Evolutionary conservation across 495 filamentous ascomycete genomes (phyloP), one percentile per base, ranked within the genome.

Genomic region (Penicillium chermesinum): DNA sequence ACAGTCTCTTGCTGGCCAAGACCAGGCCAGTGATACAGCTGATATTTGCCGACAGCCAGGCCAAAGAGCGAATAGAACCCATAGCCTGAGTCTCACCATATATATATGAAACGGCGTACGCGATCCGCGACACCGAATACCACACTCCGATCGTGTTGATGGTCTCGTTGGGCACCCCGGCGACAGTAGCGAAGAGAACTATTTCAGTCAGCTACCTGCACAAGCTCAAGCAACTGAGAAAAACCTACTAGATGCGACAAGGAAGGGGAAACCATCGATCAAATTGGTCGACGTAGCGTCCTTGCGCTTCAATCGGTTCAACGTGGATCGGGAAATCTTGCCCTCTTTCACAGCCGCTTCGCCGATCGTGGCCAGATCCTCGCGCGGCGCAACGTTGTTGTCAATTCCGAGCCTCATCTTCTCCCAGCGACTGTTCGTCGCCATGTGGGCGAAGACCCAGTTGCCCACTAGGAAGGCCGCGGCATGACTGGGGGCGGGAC

Each of bases 1-100:
- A 62, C 40, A 70, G 51, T 41, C 44, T 57, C 55, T 61, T 65
- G 20, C 52, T 54, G 6, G 64, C 64, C 48, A 54, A 27, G 47
- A 59, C 51, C 38, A 68, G 33, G 21, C 45, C 65, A 44, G 58
- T 64, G 38, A 68, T 50, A 30, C 69, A 78, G 49, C 60, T 61
- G 10, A 67, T 43, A 57, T 77, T 79, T 10, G 70, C 70, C 16
- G 59, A 62, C 72, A 70, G 77, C 74, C 76, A 78, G 6, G 55
- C 48, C 20, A 67, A 22, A 1, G 70, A 73, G 14, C 76, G 58
- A 2, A 78, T 30, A 34, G 64, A 68, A 38, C 71, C 73, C 54
- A 55, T 45, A 12, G 15, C 6, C 25, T 52, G 41, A 5, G 52
- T 51, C 44, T 73, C 69, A 38, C 73, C 66, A 12, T 67, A 44